Evolutionary conservation across 1,284 basidiomycete species (phyloP), one percentile per base, ranked within the genome.

Genomic region (Apiotrichum brassicae): DNA sequence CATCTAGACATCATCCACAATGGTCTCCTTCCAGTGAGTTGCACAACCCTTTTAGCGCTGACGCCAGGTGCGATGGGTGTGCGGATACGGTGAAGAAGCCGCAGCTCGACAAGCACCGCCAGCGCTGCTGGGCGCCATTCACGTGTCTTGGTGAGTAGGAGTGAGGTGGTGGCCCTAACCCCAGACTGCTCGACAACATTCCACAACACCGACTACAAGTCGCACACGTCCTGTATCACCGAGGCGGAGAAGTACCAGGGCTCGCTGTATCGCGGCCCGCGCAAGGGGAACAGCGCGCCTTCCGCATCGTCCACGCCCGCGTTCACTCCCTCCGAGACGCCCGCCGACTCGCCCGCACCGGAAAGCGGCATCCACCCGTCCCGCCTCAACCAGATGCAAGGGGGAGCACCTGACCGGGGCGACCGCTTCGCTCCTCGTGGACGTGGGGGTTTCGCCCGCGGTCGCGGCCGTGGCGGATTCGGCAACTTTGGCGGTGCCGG

Each of bases 221-320:
- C 63, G 19, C 90, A 94, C 66, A 92, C 86, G 13, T 78, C 80
- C 22, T 94, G 90, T 69, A 83, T 94, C 43, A 82, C 80, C 47
- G 90, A 94, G 73, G 90, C 87, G 4, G 86, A 94, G 69, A 92
- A 93, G 71, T 93, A 94, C 65, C 83, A 94, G 75, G 88, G 88
- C 66, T 76, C 78, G 49, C 69, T 93, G 45, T 93, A 91, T 73
- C 86, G 86, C 68, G 86, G 85, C 19, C 80, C 82, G 6, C 86
- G 85, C 72, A 76, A 74, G 52, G 79, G 80, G 36, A 48, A 56
- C 32, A 35, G 30, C 30, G 33, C 30, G 44, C 32, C 30, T 16
- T 33, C 43, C 54, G 38, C 30, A n/a, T 26, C 24, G 20, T n/a
- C 49, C 14, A 24, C 40, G 4, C 46, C 54, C 23, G 39, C 58